Evolutionary conservation across 2,329 filamentous ascomycete species (phyloP), one percentile per base, ranked within the genome.

Genomic region (Exophiala spinifera): DNA sequence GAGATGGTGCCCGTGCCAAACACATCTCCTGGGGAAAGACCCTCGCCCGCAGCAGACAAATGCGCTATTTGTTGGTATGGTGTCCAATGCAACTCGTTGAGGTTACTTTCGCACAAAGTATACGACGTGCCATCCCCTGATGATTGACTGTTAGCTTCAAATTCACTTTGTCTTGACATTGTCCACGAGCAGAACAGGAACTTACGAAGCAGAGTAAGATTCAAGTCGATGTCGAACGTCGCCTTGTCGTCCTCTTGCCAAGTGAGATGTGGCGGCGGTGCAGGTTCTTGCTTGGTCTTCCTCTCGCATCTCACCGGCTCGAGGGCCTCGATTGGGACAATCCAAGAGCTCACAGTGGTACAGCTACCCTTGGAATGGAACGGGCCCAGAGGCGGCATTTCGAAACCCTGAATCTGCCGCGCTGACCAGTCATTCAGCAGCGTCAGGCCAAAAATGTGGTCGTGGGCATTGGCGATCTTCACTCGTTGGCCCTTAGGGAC

Each of bases 361-460:
- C 74, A 75, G 23, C 82, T 80, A 21, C 76, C 79, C 65, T 85
- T 86, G 1, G 75, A 75, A 49, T 84, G 81, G 54, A 84, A 76
- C 0, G 82, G 81, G 0, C 82, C 83, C 0, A 84, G 68, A 0
- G 81, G 81, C 1, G 71, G 71, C 81, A 85, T 85, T 60, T 86
- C 83, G 20, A 80, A 71, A 0, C 69, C 75, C 65, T 86, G 82
- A 15, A 86, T 81, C 62, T 85, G 82, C 14, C 82, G 72, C n/a
- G 81, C 79, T 4, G 55, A 58, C 55, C 55, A 58, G 46, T 58
- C 55, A 17, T 58, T 58, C n/a, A 58, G 63, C 34, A 86, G 67
- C 0, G 82, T 77, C 14, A 84, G 70, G 0, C 83, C 82, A 64
- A 86, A 85, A 11, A 85, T 80, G 59, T 85, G 79, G 0, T 81